Evolutionary conservation across 1,284 basidiomycete species (phyloP), one percentile per base, ranked within the genome.

Genomic region (Abortiporus biennis): DNA sequence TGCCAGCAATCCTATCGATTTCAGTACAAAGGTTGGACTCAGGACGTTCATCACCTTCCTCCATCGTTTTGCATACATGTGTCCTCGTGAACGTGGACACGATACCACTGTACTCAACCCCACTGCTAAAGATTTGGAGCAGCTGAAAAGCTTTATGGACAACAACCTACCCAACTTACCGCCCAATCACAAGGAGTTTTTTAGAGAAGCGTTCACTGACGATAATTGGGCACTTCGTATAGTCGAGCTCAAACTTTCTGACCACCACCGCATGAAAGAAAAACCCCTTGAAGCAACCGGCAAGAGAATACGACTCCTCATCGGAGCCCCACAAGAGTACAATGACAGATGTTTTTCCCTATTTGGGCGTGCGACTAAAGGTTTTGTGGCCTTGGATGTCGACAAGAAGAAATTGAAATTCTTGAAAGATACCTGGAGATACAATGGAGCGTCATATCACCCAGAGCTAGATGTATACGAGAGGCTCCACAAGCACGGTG

Each of bases 371-470:
- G 39, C 39, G 8, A 40, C 39, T 3, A 31, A 22, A 16, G 39
- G 39, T 6, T 40, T 5, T 21, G 27, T 33, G 12, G 39, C 39
- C 8, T 40, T 17, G n/a, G 23, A 40, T 22, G 4, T 33, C n/a
- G 15, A 20, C 4, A 20, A 31, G 21, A 31, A 42, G 19, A 3
- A 16, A 16, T 23, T 42, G 6, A 15, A 17, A 6, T 42, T 42
- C 23, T 15, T 42, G 40, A 42, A 42, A 22, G 33, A 42, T 23
- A 22, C 9, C 20, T 42, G 40, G 40, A 12, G 21, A 4, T 6
- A 20, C 6, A 13, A n/a, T 16, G 12, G 13, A 6, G 8, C 6
- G 3, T 8, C 6, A n/a, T 19, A 15, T 6, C 31, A 8, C 11
- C 11, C 20, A 3, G 40, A 42, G 22, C 21, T 25, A 8, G 32